These are phyloP conservation scores for Verticillium zaregamsianum DNA, from an alignment of 2,329 filamentous ascomycete genomes.

Conservation along the genomic window DNA sequence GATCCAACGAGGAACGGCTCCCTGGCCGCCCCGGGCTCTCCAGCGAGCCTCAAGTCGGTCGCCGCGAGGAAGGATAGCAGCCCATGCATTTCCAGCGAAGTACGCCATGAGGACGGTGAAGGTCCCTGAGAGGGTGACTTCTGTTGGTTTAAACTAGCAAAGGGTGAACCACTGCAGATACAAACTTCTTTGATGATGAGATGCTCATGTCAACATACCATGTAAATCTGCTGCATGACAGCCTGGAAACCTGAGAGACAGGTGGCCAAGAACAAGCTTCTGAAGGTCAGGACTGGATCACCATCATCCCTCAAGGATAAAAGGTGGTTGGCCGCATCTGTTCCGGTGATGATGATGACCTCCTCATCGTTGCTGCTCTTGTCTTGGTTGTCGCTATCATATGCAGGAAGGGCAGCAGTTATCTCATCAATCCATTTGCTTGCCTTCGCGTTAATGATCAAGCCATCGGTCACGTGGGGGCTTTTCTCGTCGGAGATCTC, in stretches of 20 bases:
- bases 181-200: background rate
- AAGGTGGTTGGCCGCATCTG: conserved; percentile 44
- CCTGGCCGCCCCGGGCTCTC: conserved; percentile 35
- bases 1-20: conserved; percentile 37
- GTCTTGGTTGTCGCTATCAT: conserved; percentile 5
- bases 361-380: conserved; percentile 30
- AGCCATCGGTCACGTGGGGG: background rate
- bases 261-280: conserved; percentile 46
- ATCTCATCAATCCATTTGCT: background rate
- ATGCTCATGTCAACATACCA: conserved; percentile 24
- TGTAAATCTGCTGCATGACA: conserved; percentile 52
- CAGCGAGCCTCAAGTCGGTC: conserved; percentile 44
- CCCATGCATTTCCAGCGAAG: conserved; percentile 46
- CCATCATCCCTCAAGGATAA: conserved; percentile 48
- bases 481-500: background rate
- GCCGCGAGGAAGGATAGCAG: conserved; percentile 44
- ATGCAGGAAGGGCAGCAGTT: background rate
- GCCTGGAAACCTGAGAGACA: conserved; percentile 48
- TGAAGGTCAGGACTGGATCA: conserved; percentile 48
- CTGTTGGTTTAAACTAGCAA: conserved; percentile 47
- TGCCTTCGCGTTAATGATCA: background rate
- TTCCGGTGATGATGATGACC: conserved; percentile 45
- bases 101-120: conserved; percentile 56
- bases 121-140: conserved; percentile 42
- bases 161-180: background rate